Evolutionary conservation across 108 stramenopile species (phyloP), one percentile per base, ranked within the genome.

Genomic region (Schizochytrium sp.): DNA sequence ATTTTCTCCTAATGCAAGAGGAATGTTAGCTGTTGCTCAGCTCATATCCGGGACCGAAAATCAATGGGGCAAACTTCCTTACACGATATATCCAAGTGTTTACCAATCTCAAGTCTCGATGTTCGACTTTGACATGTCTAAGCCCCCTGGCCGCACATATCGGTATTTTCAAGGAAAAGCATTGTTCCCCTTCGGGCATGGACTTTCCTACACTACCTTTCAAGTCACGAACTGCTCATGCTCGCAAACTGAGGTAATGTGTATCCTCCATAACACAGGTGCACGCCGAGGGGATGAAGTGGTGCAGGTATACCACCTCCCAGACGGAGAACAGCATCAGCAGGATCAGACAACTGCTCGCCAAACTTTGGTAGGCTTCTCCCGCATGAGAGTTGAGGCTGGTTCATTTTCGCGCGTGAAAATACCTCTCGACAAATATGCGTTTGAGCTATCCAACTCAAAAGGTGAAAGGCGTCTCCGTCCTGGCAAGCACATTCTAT

Each of bases 1-100:
- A 10, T 83, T 83, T 28, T 38, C 47, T n/a, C 76, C 76, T 10
- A 55, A 55, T 28, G 47, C 53, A 38, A n/a, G 47, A 5, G 76
- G 76, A 0, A 55, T 55, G 47, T 53, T n/a, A 5, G 76, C 76
- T 55, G 76, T 83, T 10, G 53, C 2, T 8, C 50, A 83, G 47
- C 50, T 83, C 10, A 47, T 83, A 10, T 5, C 15, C 15, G 76
- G 76, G 7, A 13, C 5, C 3, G 76, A 49, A 10, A 83, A 83
- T 53, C 76, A 38, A 17, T 49, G 76, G 53, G 76, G 76, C 76
- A 83, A 83, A 53, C 76, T 83, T 2, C 76, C 76, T n/a, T 49
- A 55, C 50, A 83, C 76, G 28, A 83, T 83, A 8, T 83, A 83
- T 28, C 76, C 50, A 5, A 55, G 17, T 53, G 53, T 17, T 5